Conservation (phyloP, 1,284 basidiomycete genomes). For the Athelia sp. region DNA sequence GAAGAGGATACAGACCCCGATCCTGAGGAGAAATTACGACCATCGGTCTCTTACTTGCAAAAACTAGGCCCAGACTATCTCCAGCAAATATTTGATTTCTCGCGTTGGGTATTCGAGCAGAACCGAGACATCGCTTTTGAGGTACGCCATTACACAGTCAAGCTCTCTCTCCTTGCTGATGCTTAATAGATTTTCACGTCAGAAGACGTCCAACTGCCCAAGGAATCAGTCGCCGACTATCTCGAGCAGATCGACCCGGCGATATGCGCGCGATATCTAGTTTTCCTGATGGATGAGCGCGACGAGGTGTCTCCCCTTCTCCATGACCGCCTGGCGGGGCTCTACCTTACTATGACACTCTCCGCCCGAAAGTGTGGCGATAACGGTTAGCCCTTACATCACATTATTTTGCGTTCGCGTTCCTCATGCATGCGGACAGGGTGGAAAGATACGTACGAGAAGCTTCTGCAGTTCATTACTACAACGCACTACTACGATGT, state of each 20-base stretch:
- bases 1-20: slow-evolving; percentile 78
- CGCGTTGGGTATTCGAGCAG: slow-evolving; percentile 82
- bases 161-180: not conserved
- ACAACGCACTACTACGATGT: slow-evolving; percentile 69
- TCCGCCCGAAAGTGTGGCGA: slow-evolving; percentile 49
- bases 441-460: slow-evolving; percentile 52
- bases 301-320: slow-evolving; percentile 65
- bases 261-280: slow-evolving; percentile 81
- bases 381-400: slow-evolving; percentile 36
- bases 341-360: slow-evolving; percentile 72
- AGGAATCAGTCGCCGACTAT: slow-evolving; percentile 68
- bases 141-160: slow-evolving; percentile 32
- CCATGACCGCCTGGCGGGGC: slow-evolving; percentile 85
- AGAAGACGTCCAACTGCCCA: slow-evolving; percentile 89
- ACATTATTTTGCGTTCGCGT: not conserved
- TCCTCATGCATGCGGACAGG: slow-evolving; percentile 30
- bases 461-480: slow-evolving; percentile 76
- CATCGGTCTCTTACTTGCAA: slow-evolving; percentile 88
- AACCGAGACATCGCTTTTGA: slow-evolving; percentile 73
- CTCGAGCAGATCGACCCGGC: slow-evolving; percentile 66
- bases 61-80: slow-evolving; percentile 82
- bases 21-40: slow-evolving; percentile 72
- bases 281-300: slow-evolving; percentile 76
- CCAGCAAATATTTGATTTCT: slow-evolving; percentile 73
- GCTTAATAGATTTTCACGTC: slow-evolving; percentile 83